Conservation (phyloP, 495 filamentous ascomycete genomes). For the Penicillium bovifimosum region DNA sequence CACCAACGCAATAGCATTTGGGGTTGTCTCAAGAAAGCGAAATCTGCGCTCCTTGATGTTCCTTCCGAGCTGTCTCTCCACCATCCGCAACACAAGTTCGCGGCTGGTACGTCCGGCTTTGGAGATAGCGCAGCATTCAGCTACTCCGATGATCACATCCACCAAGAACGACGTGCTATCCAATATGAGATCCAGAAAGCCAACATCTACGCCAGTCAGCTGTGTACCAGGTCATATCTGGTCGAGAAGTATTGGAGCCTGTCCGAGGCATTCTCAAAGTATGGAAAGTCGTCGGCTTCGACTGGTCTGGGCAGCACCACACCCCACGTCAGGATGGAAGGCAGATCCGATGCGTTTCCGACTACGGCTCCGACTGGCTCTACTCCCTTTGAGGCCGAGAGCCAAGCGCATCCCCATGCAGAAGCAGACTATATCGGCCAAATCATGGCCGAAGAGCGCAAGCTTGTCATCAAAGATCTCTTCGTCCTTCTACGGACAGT, state of each 20-base stretch:
- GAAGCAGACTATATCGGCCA: constrained; percentile 45
- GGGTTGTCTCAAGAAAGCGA: constrained; percentile 54
- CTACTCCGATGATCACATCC: constrained; percentile 22
- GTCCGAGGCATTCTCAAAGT: constrained; percentile 47
- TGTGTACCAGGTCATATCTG: constrained; percentile 71
- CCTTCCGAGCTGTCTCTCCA: constrained; percentile 56
- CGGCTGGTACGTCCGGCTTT: constrained; percentile 7
- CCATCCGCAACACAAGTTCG: constrained; percentile 16
- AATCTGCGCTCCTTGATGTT: constrained; percentile 52
- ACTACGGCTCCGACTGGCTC: not conserved
- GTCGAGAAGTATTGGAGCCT: constrained; percentile 75
- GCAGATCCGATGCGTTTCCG: not conserved
- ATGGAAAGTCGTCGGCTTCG: constrained; percentile 24
- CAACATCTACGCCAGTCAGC: constrained; percentile 70
- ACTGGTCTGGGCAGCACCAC: constrained; percentile 7
- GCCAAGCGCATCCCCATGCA: constrained; percentile 21
- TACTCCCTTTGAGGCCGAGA: not conserved
- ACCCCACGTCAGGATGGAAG: constrained; percentile 17
- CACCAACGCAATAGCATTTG: constrained; percentile 60
- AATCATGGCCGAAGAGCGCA: constrained; percentile 62
- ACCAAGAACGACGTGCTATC: constrained; percentile 41
- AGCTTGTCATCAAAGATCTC: constrained; percentile 69
- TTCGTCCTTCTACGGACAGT: constrained; percentile 64
- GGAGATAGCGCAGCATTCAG: constrained; percentile 22
- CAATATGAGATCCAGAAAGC: constrained; percentile 82